These are phyloP conservation scores for Acanthamoeba rhysodes DNA, from an alignment of 208 protist species.

Conservation along the genomic window DNA sequence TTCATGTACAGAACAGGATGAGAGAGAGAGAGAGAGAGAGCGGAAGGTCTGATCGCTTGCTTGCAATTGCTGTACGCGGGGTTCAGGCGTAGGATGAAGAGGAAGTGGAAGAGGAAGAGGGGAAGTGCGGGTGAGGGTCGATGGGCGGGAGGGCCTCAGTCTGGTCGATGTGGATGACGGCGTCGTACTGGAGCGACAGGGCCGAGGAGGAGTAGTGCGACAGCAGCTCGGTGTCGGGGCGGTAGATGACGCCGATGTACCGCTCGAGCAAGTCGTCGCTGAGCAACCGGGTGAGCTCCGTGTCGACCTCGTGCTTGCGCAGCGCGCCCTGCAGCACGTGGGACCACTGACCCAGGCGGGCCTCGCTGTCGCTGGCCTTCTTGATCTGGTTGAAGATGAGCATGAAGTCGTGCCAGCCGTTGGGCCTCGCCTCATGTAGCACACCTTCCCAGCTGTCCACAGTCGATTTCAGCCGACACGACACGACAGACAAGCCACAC, in stretches of 20 bases:
- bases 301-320: conserved; percentile 35
- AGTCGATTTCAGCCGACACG: neutral
- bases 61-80: neutral
- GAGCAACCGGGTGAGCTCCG: neutral
- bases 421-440: conserved; percentile 38
- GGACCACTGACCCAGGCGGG: conserved; percentile 27
- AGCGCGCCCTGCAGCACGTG: neutral
- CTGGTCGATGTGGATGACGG: conserved; percentile 75
- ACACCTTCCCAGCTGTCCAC: conserved; percentile 28
- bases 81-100: neutral
- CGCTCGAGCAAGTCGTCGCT: conserved; percentile 37
- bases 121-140: conserved; percentile 62
- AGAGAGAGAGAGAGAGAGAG: conserved; percentile 13
- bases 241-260: conserved; percentile 67
- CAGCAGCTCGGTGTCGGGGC: conserved; percentile 63
- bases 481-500: too few species aligned
- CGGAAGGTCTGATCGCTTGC: too few species aligned
- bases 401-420: conserved; percentile 26
- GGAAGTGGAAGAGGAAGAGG: neutral
- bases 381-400: conserved; percentile 45
- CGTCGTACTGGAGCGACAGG: conserved; percentile 74
- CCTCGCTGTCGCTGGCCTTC: neutral
- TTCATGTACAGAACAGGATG: neutral
- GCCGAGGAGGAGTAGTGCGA: conserved; percentile 74
- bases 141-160: conserved; percentile 71